phyloP scores from a whole-genome alignment of 2,329 filamentous ascomycete species.

The Colletotrichum orbiculare region DNA sequence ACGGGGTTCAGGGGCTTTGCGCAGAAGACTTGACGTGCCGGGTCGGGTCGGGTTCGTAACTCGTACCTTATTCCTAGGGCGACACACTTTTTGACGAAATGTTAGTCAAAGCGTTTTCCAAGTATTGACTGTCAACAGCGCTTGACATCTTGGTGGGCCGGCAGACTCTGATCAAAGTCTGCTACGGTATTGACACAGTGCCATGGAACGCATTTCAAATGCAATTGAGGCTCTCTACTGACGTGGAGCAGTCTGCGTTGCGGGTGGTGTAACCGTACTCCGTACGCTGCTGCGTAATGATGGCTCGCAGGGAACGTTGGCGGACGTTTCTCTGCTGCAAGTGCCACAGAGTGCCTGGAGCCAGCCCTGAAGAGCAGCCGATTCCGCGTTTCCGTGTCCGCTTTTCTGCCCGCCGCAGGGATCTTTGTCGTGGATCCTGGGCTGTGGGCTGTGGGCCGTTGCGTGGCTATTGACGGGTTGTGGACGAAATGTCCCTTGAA shows the following conservation, averaged over 20 bases:
- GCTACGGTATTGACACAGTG: too few species aligned
- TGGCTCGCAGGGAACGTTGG: too few species aligned
- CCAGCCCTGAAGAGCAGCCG: constrained; percentile 4
- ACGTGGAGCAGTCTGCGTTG: too few species aligned
- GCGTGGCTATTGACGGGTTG: constrained; percentile 24
- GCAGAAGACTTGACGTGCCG: constrained; percentile 14
- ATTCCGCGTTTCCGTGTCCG: constrained; percentile 11
- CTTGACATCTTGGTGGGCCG: too few species aligned
- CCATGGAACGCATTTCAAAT: too few species aligned
- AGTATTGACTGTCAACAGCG: too few species aligned
- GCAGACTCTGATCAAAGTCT: too few species aligned
- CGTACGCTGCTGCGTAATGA: too few species aligned
- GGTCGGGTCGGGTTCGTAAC: constrained; percentile 31
- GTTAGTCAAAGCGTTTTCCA: background rate
- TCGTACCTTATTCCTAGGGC: constrained; percentile 21
- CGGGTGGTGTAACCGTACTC: too few species aligned
- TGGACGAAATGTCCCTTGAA: constrained; percentile 9
- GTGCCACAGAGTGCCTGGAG: constrained; percentile 8
- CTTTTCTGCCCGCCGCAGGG: constrained; percentile 13
- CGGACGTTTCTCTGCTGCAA: background rate
- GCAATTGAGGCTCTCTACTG: too few species aligned
- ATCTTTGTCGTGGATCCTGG: constrained; percentile 6
- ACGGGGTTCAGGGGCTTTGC: constrained; percentile 8
- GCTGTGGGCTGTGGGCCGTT: constrained; percentile 5
- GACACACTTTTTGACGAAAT: background rate